Evolutionary conservation across 768 basidiomycete genomes (phyloP).

Genomic region (Tubosaeta sp.): DNA sequence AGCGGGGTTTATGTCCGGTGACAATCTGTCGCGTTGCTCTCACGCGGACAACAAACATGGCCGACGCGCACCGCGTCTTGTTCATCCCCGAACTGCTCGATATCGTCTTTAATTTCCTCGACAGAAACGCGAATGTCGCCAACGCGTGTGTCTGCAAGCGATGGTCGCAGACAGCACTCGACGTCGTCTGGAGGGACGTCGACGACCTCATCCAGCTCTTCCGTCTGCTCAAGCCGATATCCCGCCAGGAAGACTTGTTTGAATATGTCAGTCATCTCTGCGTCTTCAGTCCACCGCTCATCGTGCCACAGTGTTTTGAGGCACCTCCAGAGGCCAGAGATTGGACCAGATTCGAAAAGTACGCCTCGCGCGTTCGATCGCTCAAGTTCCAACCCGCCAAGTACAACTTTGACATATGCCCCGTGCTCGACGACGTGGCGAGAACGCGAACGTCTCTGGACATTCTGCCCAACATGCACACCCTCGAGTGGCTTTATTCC

Average conservation of each 20-base stretch:
- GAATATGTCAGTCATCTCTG: constrained; percentile 19
- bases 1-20: no score
- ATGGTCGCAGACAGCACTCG: constrained; percentile 58
- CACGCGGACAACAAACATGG: neutral
- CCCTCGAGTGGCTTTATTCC: constrained; percentile 44
- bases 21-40: no score
- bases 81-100: constrained; percentile 57
- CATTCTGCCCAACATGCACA: constrained; percentile 52
- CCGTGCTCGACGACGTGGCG: constrained; percentile 47
- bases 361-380: constrained; percentile 46
- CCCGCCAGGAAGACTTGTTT: constrained; percentile 6
- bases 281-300: neutral
- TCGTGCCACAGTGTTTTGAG: constrained; percentile 35
- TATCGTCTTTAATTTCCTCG: constrained; percentile 49
- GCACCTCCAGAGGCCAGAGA: constrained; percentile 41
- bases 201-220: constrained; percentile 44
- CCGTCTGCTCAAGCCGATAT: constrained; percentile 44
- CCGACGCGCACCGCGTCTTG: constrained; percentile 33
- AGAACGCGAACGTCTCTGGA: constrained; percentile 49
- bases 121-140: constrained; percentile 34
- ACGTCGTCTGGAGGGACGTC: constrained; percentile 56
- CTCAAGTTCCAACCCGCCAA: constrained; percentile 22
- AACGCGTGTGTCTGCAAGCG: constrained; percentile 54
- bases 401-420: constrained; percentile 12
- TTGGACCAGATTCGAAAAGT: constrained; percentile 55